Conservation (phyloP, 1,139 yeast species). For the Yamadazyma atlantica region DNA sequence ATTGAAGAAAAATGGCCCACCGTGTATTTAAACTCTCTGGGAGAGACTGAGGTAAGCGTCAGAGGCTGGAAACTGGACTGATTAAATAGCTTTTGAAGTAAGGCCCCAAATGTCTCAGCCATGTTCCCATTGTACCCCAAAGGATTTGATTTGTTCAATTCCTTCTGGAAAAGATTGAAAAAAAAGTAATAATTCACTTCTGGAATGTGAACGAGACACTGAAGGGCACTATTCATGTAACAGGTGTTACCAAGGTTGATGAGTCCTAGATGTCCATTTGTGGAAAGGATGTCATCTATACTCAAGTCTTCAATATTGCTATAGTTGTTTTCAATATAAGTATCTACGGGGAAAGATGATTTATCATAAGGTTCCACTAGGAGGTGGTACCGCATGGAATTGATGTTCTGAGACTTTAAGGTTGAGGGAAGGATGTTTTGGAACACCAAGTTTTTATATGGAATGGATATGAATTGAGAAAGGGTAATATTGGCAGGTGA, state of each 20-base stretch:
- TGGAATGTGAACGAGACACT: slow-evolving; percentile 84
- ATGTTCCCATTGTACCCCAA: slow-evolving; percentile 82
- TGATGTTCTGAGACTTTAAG: slow-evolving; percentile 34
- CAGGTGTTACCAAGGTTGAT: slow-evolving; percentile 90
- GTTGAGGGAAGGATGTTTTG: slow-evolving; percentile 23
- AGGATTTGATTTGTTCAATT: slow-evolving; percentile 69
- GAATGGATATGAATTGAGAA: slow-evolving; percentile 29
- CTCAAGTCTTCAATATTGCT: slow-evolving; percentile 16
- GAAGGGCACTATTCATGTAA: slow-evolving; percentile 95
- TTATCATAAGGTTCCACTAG: slow-evolving; percentile 33
- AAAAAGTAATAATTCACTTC: slow-evolving; percentile 77
- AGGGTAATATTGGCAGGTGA: slow-evolving; percentile 26
- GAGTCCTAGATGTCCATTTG: slow-evolving; percentile 57
- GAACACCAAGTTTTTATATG: slow-evolving; percentile 30
- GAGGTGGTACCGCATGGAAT: slow-evolving; percentile 27
- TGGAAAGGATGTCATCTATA: slow-evolving; percentile 11
- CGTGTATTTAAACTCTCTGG: slow-evolving; percentile 75
- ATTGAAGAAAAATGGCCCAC: slow-evolving; percentile 78
- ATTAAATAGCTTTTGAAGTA: slow-evolving; percentile 60
- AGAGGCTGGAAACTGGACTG: slow-evolving; percentile 12
- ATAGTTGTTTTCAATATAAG: slow-evolving; percentile 10
- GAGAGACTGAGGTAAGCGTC: slow-evolving; percentile 41
- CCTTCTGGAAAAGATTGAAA: slow-evolving; percentile 59
- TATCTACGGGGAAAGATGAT: slow-evolving; percentile 30
- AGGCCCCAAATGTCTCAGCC: slow-evolving; percentile 70